Evolutionary conservation across 2,329 filamentous ascomycete genomes (phyloP), one percentile per base, ranked within the genome.

Genomic region (Diplocarpon mali): DNA sequence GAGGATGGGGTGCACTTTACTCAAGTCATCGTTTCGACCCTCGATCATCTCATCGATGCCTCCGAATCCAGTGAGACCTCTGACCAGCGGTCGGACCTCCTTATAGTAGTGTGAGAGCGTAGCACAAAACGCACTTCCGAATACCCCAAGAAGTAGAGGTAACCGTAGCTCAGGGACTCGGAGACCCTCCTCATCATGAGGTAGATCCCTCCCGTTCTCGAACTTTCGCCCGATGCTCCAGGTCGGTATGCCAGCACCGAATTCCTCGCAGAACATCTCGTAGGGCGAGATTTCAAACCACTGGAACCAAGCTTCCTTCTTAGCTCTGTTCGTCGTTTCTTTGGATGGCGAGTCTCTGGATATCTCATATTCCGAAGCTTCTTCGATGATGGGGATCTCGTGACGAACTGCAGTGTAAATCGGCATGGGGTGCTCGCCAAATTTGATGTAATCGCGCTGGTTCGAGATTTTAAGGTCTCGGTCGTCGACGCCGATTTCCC

Each of bases 251-350:
- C 92, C 90, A 2, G 90, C 88, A 17, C 75, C 75, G 40, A 95
- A 80, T 59, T 95, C 90, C 63, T 96, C 90, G 55, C 88, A 95
- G 64, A 92, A 95, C 61, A 95, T 83, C 62, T 96, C 90, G 59
- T 93, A 95, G 0, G 90, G 90, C 0, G 87, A 93, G 57, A 90
- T 83, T 59, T 98, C 92, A 55, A 92, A 95, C 90, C 92, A 96
- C 57, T 98, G 90, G 57, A 96, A 98, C 85, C 89, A 96, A 2
- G 87, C 74, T 58, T 93, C 83, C 48, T 72, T 71, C 57, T 67
- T 77, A 10, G 73, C 40, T 67, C 62, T 52, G 13, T 70, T 67
- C 53, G 78, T 75, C 0, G 67, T 70, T 15, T 66, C 64, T 47
- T 80, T 71, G 1, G 69, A 65, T 38, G 58, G 60, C 13, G 49